Conservation (phyloP, 768 basidiomycete genomes). For the Hysterangium stoloniferum region DNA sequence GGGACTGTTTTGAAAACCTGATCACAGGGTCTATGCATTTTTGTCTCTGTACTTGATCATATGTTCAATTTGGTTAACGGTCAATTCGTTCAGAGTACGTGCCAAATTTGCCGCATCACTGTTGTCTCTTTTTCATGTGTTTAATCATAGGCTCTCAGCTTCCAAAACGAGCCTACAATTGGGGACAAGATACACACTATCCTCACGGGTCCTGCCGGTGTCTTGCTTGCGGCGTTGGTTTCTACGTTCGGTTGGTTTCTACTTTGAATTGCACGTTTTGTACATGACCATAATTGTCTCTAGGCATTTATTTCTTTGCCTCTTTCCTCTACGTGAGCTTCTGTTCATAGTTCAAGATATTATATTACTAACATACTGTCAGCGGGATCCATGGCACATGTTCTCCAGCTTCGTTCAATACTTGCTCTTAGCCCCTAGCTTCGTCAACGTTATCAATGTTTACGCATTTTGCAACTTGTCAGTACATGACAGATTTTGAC, state of each 20-base stretch:
- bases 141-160: slow-evolving; percentile 14
- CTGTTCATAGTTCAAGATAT: not conserved
- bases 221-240: slow-evolving; percentile 78
- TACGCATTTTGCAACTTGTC: slow-evolving; percentile 98
- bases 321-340: slow-evolving; percentile 77
- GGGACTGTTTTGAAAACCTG: not conserved
- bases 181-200: slow-evolving; percentile 48
- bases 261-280: not conserved
- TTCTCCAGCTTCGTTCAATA: slow-evolving; percentile 92
- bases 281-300: slow-evolving; percentile 12
- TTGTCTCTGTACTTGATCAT: slow-evolving; percentile 78
- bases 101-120: not conserved
- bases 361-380: slow-evolving; percentile 7
- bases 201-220: slow-evolving; percentile 69
- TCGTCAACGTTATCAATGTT: slow-evolving; percentile 91
- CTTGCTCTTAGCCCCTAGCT: slow-evolving; percentile 81
- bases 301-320: slow-evolving; percentile 73
- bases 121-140: not conserved
- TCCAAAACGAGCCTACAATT: slow-evolving; percentile 24
- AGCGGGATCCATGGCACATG: slow-evolving; percentile 98
- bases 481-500: slow-evolving; percentile 44
- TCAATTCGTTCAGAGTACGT: slow-evolving; percentile 66
- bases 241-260: slow-evolving; percentile 68
- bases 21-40: slow-evolving; percentile 72
- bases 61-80: slow-evolving; percentile 81